Evolutionary conservation across 495 filamentous ascomycete species (phyloP).

Genomic region (Lineolata rhizophorae): DNA sequence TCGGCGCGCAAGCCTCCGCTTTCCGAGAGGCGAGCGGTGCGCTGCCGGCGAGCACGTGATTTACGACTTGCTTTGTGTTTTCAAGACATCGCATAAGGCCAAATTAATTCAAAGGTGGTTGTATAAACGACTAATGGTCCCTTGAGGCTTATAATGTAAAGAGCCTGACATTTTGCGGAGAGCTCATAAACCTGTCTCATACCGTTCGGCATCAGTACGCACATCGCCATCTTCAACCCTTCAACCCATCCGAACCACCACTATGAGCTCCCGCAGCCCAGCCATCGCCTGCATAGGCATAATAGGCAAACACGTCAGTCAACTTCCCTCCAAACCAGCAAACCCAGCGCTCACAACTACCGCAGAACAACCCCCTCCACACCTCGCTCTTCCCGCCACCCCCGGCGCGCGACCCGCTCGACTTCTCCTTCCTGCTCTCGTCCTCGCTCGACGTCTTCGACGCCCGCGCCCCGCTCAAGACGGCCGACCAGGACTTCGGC

Average conservation of each 20-base stretch:
- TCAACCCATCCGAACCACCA: background rate
- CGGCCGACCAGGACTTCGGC: slow-evolving; percentile 65
- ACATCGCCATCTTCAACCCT: too few relatives aligned
- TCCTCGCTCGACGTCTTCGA: slow-evolving; percentile 88
- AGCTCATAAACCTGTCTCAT: too few relatives aligned
- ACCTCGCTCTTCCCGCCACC: slow-evolving; percentile 77
- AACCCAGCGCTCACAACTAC: too few relatives aligned
- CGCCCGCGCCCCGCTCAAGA: slow-evolving; percentile 40
- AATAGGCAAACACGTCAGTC: slow-evolving; percentile 65
- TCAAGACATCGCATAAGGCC: too few relatives aligned
- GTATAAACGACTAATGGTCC: too few relatives aligned
- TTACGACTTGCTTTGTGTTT: too few relatives aligned
- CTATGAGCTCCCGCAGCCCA: slow-evolving; percentile 20
- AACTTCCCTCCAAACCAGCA: background rate
- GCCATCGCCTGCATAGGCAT: slow-evolving; percentile 81
- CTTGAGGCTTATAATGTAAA: too few relatives aligned
- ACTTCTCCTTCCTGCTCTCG: slow-evolving; percentile 80
- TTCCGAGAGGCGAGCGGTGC: too few relatives aligned
- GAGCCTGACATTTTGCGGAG: too few relatives aligned
- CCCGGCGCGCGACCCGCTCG: slow-evolving; percentile 34
- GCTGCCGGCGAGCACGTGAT: too few relatives aligned
- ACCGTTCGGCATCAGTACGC: too few relatives aligned
- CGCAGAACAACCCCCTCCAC: slow-evolving; percentile 87
- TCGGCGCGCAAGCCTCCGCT: slow-evolving; percentile 1
- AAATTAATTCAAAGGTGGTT: too few relatives aligned